phyloP scores from a whole-genome alignment of 169 alveolate genomes.

The Plasmodium falciparum region DNA sequence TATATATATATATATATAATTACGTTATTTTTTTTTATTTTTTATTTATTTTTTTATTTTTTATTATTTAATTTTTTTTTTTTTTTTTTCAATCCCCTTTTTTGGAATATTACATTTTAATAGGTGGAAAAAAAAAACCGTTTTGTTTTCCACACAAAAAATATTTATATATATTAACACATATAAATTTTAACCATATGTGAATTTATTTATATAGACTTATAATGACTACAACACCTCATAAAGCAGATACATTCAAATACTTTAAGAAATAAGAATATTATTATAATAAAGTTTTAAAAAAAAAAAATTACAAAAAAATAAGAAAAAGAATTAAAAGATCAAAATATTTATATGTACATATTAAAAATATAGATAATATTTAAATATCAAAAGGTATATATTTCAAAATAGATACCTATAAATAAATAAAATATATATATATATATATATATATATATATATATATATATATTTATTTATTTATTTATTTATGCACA shows the following conservation, averaged over 20 bases:
- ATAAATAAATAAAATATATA: background rate
- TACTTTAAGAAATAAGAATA: too few relatives aligned
- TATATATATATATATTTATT: slow-evolving; percentile 4
- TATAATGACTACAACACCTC: too few relatives aligned
- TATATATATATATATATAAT: too few relatives aligned
- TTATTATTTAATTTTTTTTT: background rate
- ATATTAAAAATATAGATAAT: too few relatives aligned
- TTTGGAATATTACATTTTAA: background rate
- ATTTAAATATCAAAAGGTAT: background rate
- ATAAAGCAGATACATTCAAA: too few relatives aligned
- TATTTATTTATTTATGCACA: background rate
- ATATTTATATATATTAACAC: too few relatives aligned
- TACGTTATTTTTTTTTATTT: background rate
- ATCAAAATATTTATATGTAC: too few relatives aligned
- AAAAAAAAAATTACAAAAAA: too few relatives aligned
- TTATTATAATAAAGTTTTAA: too few relatives aligned
- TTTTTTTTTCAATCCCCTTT: background rate
- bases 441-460: slow-evolving; percentile 8
- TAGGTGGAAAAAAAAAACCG: background rate
- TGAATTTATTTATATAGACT: too few relatives aligned
- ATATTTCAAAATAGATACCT: background rate
- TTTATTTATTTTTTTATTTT: background rate
- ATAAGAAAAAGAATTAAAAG: too few relatives aligned
- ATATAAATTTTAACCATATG: too few relatives aligned
- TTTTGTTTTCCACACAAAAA: background rate